phyloP scores from a whole-genome alignment of 495 filamentous ascomycete species.

The Penicillium pulvis region DNA sequence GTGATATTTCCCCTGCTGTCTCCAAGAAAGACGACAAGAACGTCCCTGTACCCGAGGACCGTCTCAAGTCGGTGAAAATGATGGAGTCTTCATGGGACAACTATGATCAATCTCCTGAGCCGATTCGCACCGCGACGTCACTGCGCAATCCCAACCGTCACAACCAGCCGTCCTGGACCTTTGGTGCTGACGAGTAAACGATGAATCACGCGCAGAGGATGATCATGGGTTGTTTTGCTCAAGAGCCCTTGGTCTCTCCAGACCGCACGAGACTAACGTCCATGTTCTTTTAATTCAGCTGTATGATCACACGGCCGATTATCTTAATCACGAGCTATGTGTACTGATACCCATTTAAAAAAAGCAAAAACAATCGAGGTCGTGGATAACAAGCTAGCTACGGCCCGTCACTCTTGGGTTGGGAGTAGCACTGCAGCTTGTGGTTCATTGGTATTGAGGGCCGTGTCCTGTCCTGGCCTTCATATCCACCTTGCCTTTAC shows the following conservation, averaged over 20 bases:
- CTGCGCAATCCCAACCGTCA: slow-evolving; percentile 20
- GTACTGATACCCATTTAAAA: slow-evolving; percentile 31
- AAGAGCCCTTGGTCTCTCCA: not conserved
- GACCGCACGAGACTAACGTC: slow-evolving; percentile 11
- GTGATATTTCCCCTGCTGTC: slow-evolving; percentile 59
- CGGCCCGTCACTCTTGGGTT: not conserved
- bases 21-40: slow-evolving; percentile 48
- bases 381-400: slow-evolving; percentile 1
- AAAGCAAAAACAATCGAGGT: slow-evolving; percentile 10
- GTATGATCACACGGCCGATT: slow-evolving; percentile 30
- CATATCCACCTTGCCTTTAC: slow-evolving; percentile 7
- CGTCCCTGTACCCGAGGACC: slow-evolving; percentile 51
- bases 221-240: not conserved
- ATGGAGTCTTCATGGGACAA: slow-evolving; percentile 67
- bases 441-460: not conserved
- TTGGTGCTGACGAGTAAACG: slow-evolving; percentile 22
- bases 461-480: not conserved
- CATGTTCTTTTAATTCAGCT: slow-evolving; percentile 24
- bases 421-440: not conserved
- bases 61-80: slow-evolving; percentile 52
- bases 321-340: slow-evolving; percentile 27
- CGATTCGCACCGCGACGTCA: slow-evolving; percentile 26
- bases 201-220: not conserved
- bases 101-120: slow-evolving; percentile 62
- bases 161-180: slow-evolving; percentile 32